Conservation (phyloP, 2,329 filamentous ascomycete genomes). For the Orbilia quercus region DNA sequence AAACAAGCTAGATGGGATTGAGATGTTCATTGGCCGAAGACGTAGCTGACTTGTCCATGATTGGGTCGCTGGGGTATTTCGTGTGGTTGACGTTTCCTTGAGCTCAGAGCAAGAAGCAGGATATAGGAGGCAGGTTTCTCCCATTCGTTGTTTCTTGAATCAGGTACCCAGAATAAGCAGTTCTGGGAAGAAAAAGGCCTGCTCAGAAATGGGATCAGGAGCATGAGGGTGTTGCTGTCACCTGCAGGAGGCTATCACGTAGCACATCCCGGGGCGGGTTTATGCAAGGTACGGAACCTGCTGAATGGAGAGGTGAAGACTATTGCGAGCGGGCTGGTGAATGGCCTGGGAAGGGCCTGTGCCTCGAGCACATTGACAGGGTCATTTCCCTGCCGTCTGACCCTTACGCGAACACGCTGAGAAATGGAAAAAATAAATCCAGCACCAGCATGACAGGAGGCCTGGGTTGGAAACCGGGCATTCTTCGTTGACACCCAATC, state of each 20-base stretch:
- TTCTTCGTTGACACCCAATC: slow-evolving; percentile 45
- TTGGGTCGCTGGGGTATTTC: slow-evolving; percentile 54
- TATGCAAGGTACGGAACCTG: slow-evolving; percentile 56
- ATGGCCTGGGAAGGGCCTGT: slow-evolving; percentile 10
- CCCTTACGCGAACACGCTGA: slow-evolving; percentile 34
- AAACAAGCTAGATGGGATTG: slow-evolving; percentile 25
- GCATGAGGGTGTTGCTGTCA: slow-evolving; percentile 54
- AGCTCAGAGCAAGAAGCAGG: slow-evolving; percentile 48
- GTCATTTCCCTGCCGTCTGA: slow-evolving; percentile 53
- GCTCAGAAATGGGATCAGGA: slow-evolving; percentile 49
- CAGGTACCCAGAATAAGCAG: slow-evolving; percentile 49
- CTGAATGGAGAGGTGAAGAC: slow-evolving; percentile 36
- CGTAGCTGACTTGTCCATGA: slow-evolving; percentile 34
- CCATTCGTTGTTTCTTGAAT: slow-evolving; percentile 43
- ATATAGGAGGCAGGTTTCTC: slow-evolving; percentile 42
- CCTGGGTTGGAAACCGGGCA: background rate
- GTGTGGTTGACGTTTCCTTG: slow-evolving; percentile 42
- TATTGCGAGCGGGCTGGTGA: slow-evolving; percentile 13
- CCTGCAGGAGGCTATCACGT: slow-evolving; percentile 56
- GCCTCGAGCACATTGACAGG: slow-evolving; percentile 47
- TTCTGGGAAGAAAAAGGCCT: slow-evolving; percentile 32
- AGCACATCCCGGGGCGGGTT: slow-evolving; percentile 43
- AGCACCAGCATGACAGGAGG: slow-evolving; percentile 33
- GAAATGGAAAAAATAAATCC: slow-evolving; percentile 26
- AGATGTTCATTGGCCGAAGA: slow-evolving; percentile 42